phyloP scores from a whole-genome alignment of 176 grass and related monocot genomes.

The Echinochloa phyllopogon region DNA sequence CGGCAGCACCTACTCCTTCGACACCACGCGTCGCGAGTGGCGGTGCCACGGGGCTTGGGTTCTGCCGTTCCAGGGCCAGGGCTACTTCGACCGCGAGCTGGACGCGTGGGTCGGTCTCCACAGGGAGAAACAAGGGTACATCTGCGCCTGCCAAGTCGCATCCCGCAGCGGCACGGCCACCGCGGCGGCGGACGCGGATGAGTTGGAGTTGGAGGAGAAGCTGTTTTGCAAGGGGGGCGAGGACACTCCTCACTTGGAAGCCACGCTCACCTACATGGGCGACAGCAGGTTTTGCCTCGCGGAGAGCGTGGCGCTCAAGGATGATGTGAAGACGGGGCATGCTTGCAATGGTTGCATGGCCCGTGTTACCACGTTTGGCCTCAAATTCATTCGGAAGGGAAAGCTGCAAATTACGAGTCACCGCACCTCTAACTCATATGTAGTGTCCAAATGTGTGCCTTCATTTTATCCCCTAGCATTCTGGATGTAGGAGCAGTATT shows the following conservation, averaged over 20 bases:
- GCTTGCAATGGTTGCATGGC: not conserved
- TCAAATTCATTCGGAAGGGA: not conserved
- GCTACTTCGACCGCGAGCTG: conserved; percentile 19
- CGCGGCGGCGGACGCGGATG: not conserved
- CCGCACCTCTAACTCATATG: not conserved
- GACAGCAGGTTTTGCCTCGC: conserved; percentile 6
- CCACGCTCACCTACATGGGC: not conserved
- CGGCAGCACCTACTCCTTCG: conserved; percentile 28
- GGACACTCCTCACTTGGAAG: too few relatives aligned
- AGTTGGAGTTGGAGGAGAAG: not conserved
- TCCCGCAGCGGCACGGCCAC: not conserved
- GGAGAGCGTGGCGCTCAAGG: not conserved
- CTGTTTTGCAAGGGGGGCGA: too few relatives aligned
- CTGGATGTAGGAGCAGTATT: not conserved
- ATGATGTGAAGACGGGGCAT: too few relatives aligned
- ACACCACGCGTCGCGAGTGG: not conserved
- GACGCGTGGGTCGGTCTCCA: conserved; percentile 29
- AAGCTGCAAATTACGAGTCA: not conserved
- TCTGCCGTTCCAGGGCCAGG: not conserved
- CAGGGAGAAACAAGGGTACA: not conserved
- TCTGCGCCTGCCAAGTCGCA: not conserved
- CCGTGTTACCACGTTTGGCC: not conserved
- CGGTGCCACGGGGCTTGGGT: not conserved
- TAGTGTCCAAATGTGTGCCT: not conserved
- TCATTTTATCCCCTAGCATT: not conserved